phyloP scores from a whole-genome alignment of 2,329 filamentous ascomycete genomes.

The Fusarium phyllophilum region DNA sequence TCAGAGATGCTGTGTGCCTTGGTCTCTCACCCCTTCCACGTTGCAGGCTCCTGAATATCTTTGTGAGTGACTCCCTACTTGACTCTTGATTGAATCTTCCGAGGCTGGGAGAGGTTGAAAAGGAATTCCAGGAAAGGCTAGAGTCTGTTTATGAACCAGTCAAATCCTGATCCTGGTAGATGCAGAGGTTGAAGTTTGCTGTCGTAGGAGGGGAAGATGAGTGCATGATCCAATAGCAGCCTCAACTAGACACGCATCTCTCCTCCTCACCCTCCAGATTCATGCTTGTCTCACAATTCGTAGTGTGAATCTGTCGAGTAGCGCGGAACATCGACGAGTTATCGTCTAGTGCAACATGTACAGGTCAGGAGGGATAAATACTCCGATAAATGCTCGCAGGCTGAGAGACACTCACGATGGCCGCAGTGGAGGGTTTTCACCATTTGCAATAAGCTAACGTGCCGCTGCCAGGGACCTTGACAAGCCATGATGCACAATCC shows the following conservation, averaged over 20 bases:
- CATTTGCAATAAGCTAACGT: constrained; percentile 23
- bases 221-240: constrained; percentile 20
- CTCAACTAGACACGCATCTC: background rate
- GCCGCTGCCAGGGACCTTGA: constrained; percentile 35
- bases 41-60: background rate
- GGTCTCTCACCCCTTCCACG: background rate
- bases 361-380: constrained; percentile 23
- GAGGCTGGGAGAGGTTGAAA: background rate
- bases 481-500: constrained; percentile 33
- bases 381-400: constrained; percentile 7
- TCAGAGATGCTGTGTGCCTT: background rate
- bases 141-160: background rate
- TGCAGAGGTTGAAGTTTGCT: constrained; percentile 15
- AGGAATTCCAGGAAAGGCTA: background rate
- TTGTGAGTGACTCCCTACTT: background rate
- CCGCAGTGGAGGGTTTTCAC: constrained; percentile 8
- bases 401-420: background rate
- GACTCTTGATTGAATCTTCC: background rate
- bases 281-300: constrained; percentile 15
- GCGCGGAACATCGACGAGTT: background rate
- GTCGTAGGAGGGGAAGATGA: constrained; percentile 11
- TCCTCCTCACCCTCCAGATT: constrained; percentile 8
- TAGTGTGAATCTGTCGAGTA: background rate
- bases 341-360: constrained; percentile 6
- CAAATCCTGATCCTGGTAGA: background rate